These are phyloP conservation scores for Coniochaeta hoffmannii DNA, from an alignment of 2,329 filamentous ascomycete species.

Conservation along the genomic window DNA sequence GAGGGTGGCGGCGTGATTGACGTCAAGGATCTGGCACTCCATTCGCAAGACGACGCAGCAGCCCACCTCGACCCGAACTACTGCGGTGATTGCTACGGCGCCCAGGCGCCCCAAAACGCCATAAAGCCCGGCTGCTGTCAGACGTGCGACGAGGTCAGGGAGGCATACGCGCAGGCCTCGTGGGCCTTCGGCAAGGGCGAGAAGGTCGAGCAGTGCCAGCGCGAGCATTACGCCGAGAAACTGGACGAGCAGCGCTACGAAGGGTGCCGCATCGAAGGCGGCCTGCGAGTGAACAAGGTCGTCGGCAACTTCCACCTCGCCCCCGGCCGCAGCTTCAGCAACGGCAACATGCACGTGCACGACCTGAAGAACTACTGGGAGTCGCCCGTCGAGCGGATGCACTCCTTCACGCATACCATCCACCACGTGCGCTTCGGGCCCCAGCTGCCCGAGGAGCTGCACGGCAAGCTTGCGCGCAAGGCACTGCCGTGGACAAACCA, in stretches of 20 bases:
- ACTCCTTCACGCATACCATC: constrained; percentile 85
- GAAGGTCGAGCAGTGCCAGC: constrained; percentile 87
- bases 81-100: constrained; percentile 91
- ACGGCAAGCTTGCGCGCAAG: constrained; percentile 49
- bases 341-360: constrained; percentile 94
- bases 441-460: constrained; percentile 68
- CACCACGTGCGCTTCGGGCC: constrained; percentile 91
- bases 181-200: constrained; percentile 95
- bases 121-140: constrained; percentile 88
- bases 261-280: constrained; percentile 89
- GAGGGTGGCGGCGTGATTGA: constrained; percentile 76
- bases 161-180: constrained; percentile 80
- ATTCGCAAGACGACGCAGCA: constrained; percentile 59
- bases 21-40: constrained; percentile 60
- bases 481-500: constrained; percentile 72
- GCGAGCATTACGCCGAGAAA: constrained; percentile 87
- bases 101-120: constrained; percentile 61
- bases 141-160: constrained; percentile 92
- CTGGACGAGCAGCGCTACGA: constrained; percentile 83
- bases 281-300: constrained; percentile 94
- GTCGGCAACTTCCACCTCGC: constrained; percentile 98
- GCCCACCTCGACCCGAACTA: constrained; percentile 83
- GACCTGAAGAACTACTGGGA: constrained; percentile 95
- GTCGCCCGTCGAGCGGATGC: constrained; percentile 56
- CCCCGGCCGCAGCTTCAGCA: constrained; percentile 91